phyloP scores from a whole-genome alignment of 805 yeast species.

The Isabelozyma heimii region DNA sequence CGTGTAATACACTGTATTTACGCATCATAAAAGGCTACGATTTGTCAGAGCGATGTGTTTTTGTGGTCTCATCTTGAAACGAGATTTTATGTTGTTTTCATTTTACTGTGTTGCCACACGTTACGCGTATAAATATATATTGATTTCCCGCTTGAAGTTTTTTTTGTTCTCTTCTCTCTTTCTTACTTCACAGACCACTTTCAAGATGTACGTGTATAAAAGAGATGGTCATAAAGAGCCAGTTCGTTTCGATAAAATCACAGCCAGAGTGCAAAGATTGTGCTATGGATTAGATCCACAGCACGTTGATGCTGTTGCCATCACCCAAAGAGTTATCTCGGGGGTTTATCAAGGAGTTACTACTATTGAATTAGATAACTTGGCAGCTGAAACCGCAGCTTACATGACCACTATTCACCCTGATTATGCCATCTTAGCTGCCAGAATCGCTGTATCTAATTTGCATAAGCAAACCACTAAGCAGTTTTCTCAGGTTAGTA shows the following conservation, averaged over 20 bases:
- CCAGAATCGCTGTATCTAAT: constrained; percentile 92
- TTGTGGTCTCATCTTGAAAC: neutral
- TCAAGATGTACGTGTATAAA: constrained; percentile 75
- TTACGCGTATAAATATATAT: constrained; percentile 6
- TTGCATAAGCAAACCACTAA: constrained; percentile 92
- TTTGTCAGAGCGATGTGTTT: neutral
- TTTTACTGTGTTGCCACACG: neutral
- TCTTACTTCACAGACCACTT: neutral
- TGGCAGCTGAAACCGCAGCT: constrained; percentile 96
- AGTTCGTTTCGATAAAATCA: constrained; percentile 93
- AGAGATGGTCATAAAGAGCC: constrained; percentile 95
- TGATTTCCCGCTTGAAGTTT: neutral
- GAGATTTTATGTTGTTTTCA: neutral
- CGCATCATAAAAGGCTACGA: neutral
- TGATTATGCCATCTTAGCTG: constrained; percentile 94
- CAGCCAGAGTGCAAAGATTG: constrained; percentile 85
- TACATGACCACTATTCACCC: constrained; percentile 97
- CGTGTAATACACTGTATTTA: neutral
- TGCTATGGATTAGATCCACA: constrained; percentile 91
- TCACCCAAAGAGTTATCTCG: constrained; percentile 91
- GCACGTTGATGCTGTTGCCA: constrained; percentile 92
- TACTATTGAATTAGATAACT: constrained; percentile 67
- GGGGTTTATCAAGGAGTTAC: constrained; percentile 98
- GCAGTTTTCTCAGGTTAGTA: constrained; percentile 74
- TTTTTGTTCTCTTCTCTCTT: constrained; percentile 1